phyloP scores from a whole-genome alignment of 2,329 filamentous ascomycete species.

The Pseudopithomyces chartarum region DNA sequence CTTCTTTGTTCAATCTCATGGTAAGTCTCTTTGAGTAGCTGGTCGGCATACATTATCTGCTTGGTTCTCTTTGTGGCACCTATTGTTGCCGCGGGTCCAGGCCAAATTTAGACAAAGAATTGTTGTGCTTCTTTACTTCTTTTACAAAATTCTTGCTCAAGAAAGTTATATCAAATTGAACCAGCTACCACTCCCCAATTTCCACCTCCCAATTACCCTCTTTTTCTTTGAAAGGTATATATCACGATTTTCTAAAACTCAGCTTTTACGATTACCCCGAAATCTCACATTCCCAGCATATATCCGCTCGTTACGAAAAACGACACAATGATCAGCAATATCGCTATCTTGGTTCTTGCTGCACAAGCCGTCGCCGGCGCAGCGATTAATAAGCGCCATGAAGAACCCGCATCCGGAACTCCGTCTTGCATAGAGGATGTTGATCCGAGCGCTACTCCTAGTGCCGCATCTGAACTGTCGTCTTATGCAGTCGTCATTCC shows the following conservation, averaged over 20 bases:
- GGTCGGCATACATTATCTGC: background rate
- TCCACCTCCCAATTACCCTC: background rate
- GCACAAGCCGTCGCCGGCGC: conserved; percentile 8
- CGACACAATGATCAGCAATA: conserved; percentile 5
- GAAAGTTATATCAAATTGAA: background rate
- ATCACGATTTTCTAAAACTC: background rate
- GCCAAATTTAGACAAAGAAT: background rate
- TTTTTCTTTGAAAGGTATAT: background rate
- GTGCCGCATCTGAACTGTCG: background rate
- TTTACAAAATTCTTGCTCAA: background rate
- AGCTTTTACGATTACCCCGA: background rate
- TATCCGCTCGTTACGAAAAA: background rate
- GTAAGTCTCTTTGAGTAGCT: background rate
- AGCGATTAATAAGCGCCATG: conserved; percentile 6
- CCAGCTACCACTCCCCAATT: background rate
- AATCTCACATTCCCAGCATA: background rate
- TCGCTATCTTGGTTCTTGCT: conserved; percentile 11
- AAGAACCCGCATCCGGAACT: background rate
- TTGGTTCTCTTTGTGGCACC: background rate
- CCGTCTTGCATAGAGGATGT: background rate
- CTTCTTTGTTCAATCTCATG: background rate
- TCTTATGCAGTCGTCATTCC: background rate
- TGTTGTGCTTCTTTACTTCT: background rate
- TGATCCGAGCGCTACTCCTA: background rate
- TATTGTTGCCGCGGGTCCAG: background rate